These are phyloP conservation scores for Lasiosphaeris hirsuta DNA, from an alignment of 495 filamentous ascomycete genomes.

Conservation along the genomic window DNA sequence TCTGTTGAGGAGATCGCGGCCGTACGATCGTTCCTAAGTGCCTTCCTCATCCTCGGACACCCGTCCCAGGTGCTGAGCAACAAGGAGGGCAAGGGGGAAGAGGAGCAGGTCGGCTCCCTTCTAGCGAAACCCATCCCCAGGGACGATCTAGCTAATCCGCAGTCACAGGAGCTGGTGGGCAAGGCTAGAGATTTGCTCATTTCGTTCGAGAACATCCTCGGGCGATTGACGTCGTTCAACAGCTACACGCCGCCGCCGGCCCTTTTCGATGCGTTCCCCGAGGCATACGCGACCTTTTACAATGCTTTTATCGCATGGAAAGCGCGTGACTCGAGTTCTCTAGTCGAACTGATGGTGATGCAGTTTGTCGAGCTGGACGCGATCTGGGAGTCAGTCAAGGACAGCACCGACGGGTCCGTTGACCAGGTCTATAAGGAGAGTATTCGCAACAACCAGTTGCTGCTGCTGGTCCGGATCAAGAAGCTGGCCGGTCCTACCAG, in stretches of 20 bases:
- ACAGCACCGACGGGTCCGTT: conserved; percentile 79
- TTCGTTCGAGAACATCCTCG: conserved; percentile 74
- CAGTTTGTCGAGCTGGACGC: conserved; percentile 94
- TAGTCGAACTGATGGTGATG: conserved; percentile 92
- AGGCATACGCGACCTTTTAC: conserved; percentile 76
- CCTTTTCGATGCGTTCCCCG: conserved; percentile 58
- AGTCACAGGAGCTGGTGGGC: conserved; percentile 71
- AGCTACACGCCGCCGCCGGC: conserved; percentile 57
- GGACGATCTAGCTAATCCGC: conserved; percentile 54
- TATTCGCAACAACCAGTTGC: conserved; percentile 88
- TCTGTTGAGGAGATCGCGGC: conserved; percentile 72
- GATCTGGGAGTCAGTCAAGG: conserved; percentile 95
- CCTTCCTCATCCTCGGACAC: conserved; percentile 89
- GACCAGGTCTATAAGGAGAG: conserved; percentile 87
- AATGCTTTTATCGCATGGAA: conserved; percentile 96
- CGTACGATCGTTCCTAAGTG: conserved; percentile 85
- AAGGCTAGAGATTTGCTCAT: conserved; percentile 85
- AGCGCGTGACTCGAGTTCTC: conserved; percentile 78
- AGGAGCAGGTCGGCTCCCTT: conserved; percentile 64
- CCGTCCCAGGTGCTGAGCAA: conserved; percentile 84
- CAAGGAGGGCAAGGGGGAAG: conserved; percentile 65
- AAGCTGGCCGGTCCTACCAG: conserved; percentile 79
- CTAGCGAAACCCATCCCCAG: conserved; percentile 44
- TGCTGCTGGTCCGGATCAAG: conserved; percentile 84
- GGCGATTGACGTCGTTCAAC: conserved; percentile 50